Evolutionary conservation across 768 basidiomycete species (phyloP).

Genomic region (Amanita inopinata): DNA sequence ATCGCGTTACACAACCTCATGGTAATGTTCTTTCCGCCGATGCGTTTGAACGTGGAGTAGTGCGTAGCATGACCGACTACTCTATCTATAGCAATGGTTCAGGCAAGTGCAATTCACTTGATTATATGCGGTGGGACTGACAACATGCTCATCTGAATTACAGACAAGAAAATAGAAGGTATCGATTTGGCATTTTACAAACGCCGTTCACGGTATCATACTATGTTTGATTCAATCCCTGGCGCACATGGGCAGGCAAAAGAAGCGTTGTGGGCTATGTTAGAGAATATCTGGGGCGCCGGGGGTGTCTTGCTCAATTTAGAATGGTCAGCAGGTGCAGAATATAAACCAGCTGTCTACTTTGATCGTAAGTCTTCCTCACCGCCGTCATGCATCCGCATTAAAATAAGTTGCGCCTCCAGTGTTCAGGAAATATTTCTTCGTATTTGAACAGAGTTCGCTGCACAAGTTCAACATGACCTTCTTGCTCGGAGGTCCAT

Average conservation of each 20-base stretch:
- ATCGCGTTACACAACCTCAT: constrained; percentile 54
- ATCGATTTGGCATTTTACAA: constrained; percentile 76
- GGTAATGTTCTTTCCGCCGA: constrained; percentile 64
- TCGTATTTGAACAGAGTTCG: constrained; percentile 43
- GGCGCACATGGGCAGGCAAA: constrained; percentile 41
- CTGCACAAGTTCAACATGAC: constrained; percentile 50
- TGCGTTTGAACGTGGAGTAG: constrained; percentile 51
- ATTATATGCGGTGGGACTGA: no score
- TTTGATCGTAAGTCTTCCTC: constrained; percentile 52
- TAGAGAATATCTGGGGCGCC: constrained; percentile 53
- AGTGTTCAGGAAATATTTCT: constrained; percentile 19
- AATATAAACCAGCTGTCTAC: constrained; percentile 40
- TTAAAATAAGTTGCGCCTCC: constrained; percentile 3
- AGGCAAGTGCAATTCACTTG: background rate
- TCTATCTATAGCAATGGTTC: constrained; percentile 44
- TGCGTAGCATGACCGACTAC: constrained; percentile 69
- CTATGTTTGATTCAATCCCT: constrained; percentile 58
- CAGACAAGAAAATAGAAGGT: constrained; percentile 43
- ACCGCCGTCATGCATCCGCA: background rate
- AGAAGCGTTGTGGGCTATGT: constrained; percentile 64
- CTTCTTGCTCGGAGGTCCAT: constrained; percentile 53
- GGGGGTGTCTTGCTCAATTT: constrained; percentile 46
- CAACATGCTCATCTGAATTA: no score
- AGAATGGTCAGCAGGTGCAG: constrained; percentile 17
- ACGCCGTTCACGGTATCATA: constrained; percentile 69